phyloP scores from a whole-genome alignment of 805 yeast genomes.

The Ogataea ramenticola region DNA sequence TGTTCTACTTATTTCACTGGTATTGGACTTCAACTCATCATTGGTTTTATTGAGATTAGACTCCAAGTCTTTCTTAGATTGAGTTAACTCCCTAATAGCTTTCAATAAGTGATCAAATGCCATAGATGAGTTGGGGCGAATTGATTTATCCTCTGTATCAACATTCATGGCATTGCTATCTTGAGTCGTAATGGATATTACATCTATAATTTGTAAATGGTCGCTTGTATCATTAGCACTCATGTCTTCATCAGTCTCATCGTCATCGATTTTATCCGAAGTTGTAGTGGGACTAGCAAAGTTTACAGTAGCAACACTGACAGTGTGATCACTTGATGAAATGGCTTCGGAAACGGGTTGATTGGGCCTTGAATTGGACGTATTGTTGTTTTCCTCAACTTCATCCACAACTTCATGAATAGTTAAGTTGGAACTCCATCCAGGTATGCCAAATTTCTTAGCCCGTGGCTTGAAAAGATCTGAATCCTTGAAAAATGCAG shows the following conservation, averaged over 20 bases:
- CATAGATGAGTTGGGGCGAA: conserved; percentile 2
- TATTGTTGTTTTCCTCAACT: background rate
- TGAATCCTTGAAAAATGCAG: conserved; percentile 12
- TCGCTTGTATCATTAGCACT: background rate
- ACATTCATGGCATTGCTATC: too few relatives aligned
- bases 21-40: background rate
- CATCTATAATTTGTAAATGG: conserved; percentile 7
- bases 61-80: background rate
- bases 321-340: background rate
- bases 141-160: background rate
- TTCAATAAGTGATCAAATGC: conserved; percentile 13
- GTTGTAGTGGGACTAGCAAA: background rate
- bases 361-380: background rate
- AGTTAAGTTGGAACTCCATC: background rate
- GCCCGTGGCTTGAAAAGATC: conserved; percentile 6
- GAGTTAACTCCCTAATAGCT: conserved; percentile 9
- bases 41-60: background rate
- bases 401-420: background rate
- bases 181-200: background rate
- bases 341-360: too few relatives aligned
- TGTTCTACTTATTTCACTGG: conserved; percentile 6
- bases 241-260: background rate
- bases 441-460: background rate
- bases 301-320: too few relatives aligned
- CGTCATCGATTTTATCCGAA: background rate